These are phyloP conservation scores for Lactarius indigo DNA, from an alignment of 768 basidiomycete species.

Conservation along the genomic window DNA sequence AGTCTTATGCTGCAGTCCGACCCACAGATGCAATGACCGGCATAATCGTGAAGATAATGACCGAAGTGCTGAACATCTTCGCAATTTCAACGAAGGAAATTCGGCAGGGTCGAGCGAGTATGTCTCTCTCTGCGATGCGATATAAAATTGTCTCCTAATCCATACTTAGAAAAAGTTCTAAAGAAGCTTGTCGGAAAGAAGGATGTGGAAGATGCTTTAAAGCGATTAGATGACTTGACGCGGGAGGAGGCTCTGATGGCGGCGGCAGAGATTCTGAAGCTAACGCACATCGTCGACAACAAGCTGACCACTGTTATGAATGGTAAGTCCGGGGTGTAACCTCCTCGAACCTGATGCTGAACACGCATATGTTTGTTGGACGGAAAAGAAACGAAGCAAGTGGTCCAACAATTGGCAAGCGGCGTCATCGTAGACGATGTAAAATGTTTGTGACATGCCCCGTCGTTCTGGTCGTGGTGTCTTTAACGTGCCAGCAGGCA, in stretches of 20 bases:
- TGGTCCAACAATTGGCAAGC: not conserved
- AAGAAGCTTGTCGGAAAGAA: not conserved
- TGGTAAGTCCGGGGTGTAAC: not conserved
- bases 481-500: not conserved
- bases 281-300: not conserved
- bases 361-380: not conserved
- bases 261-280: not conserved
- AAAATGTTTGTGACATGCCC: not conserved
- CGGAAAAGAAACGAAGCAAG: not conserved
- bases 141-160: not conserved
- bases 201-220: not conserved
- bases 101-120: not conserved
- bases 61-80: not conserved
- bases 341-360: not conserved
- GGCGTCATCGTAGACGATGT: not conserved
- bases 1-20: not conserved
- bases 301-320: not conserved
- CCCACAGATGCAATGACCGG: not conserved
- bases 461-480: too few relatives aligned
- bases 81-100: not conserved
- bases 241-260: not conserved
- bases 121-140: not conserved
- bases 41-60: not conserved
- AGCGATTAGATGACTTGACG: not conserved
- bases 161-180: not conserved